A percentile compares a stretch with the other conserved stretches of the same genome.
Evolutionary conservation across 306 rosid species (phyloP).

Genomic region (Vachellia collinsii): DNA sequence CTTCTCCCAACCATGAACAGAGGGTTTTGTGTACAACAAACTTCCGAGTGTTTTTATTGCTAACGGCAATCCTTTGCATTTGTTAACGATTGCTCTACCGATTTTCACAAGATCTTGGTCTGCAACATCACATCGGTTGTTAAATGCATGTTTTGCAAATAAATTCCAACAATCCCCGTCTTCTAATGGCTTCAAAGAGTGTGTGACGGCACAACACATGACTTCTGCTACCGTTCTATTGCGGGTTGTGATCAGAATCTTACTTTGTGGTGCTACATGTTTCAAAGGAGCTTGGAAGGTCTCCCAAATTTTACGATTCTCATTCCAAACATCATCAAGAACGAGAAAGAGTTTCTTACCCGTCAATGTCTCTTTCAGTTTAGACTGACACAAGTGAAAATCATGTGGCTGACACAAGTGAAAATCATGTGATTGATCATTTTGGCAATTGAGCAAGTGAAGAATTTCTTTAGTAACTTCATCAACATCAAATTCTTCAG

Average conservation of each 20-base stretch:
- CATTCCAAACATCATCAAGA: background rate
- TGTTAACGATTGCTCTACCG: background rate
- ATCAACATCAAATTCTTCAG: background rate
- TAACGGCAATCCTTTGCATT: slow-evolving; percentile 1
- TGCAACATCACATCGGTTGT: background rate
- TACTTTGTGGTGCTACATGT: background rate
- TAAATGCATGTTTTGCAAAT: background rate
- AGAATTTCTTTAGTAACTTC: background rate
- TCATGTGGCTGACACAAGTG: too few relatives aligned
- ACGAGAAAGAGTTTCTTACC: background rate
- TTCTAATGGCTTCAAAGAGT: background rate
- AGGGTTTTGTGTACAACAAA: background rate
- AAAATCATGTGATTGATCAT: too few relatives aligned
- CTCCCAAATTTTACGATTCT: background rate
- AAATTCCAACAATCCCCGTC: background rate
- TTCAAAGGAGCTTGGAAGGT: background rate
- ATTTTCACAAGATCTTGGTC: background rate
- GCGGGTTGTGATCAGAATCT: background rate
- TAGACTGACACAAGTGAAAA: background rate
- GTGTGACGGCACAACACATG: background rate
- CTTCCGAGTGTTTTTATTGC: background rate
- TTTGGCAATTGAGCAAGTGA: background rate
- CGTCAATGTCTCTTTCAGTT: background rate
- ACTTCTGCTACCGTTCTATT: background rate
- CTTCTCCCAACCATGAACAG: background rate